A percentile compares a stretch with the other conserved stretches of the same genome.
phyloP scores from a whole-genome alignment of 2,329 filamentous ascomycete species.

The Ilyonectria mors-panacis region DNA sequence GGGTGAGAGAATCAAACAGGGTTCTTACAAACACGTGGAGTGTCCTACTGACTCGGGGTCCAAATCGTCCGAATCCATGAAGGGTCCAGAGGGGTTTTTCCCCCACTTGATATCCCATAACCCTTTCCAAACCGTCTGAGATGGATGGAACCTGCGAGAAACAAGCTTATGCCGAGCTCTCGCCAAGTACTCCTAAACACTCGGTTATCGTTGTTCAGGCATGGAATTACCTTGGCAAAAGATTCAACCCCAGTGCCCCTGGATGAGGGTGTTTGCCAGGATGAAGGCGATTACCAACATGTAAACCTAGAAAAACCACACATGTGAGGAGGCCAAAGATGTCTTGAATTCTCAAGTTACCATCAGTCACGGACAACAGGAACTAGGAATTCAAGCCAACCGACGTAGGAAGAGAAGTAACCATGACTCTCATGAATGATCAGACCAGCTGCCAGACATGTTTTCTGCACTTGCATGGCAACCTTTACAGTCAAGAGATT shows the following conservation, averaged over 20 bases:
- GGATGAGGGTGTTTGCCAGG: background rate
- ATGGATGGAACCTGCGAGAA: background rate
- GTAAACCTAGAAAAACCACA: background rate
- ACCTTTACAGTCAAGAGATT: no score
- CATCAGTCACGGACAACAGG: background rate
- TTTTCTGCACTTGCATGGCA: background rate
- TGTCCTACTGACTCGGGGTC: constrained; percentile 5
- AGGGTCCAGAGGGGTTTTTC: constrained; percentile 12
- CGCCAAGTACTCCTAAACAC: background rate
- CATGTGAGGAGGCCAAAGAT: background rate
- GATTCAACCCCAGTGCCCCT: background rate
- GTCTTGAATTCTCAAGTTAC: background rate
- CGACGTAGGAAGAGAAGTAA: background rate
- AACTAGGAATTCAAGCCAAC: background rate
- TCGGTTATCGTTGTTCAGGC: background rate
- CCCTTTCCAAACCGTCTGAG: no score
- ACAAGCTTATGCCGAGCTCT: background rate
- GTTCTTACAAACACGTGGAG: constrained; percentile 1
- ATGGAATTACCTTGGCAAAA: background rate
- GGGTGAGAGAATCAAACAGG: background rate
- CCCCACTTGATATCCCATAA: background rate
- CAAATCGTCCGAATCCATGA: background rate
- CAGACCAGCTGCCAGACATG: background rate
- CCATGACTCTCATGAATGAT: background rate
- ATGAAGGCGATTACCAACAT: background rate